Percentiles rank a stretch among this genome's conserved stretches.
Evolutionary conservation across 257 asterid species (phyloP).

Genomic region (Przewalskia tangutica): DNA sequence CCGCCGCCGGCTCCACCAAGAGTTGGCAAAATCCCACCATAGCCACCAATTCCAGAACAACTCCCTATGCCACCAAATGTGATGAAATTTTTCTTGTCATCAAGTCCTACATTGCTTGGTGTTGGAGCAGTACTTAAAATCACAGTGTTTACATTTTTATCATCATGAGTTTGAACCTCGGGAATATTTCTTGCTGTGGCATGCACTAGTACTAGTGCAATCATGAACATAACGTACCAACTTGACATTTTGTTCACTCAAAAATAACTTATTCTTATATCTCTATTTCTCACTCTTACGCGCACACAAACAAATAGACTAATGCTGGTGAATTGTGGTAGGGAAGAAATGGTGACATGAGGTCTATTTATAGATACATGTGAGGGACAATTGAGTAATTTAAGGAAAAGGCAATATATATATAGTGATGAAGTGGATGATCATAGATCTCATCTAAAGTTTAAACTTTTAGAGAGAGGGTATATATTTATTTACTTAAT

Average conservation of each 20-base stretch:
- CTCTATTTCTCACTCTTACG: not conserved
- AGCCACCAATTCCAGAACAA: constrained; percentile 42
- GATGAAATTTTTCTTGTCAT: constrained; percentile 49
- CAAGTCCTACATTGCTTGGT: constrained; percentile 13
- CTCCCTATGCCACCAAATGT: constrained; percentile 45
- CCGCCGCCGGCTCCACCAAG: constrained; percentile 33
- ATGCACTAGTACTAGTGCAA: constrained; percentile 23
- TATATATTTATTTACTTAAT: too few relatives aligned
- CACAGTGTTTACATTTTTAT: constrained; percentile 9
- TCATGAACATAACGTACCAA: constrained; percentile 24
- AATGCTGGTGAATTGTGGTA: constrained; percentile 11
- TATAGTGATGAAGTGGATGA: too few relatives aligned
- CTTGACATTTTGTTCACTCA: constrained; percentile 28
- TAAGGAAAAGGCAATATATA: not conserved
- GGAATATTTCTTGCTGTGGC: constrained; percentile 53
- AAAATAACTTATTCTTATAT: not conserved
- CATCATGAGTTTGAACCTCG: not conserved
- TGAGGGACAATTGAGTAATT: not conserved
- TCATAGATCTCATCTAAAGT: too few relatives aligned
- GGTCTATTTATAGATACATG: constrained; percentile 30
- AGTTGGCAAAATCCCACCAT: constrained; percentile 37
- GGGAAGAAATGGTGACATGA: not conserved
- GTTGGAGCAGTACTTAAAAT: constrained; percentile 14
- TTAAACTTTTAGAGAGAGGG: too few relatives aligned
- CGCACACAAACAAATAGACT: not conserved